phyloP scores from a whole-genome alignment of 2,329 filamentous ascomycete species.

The Didymella exigua region DNA sequence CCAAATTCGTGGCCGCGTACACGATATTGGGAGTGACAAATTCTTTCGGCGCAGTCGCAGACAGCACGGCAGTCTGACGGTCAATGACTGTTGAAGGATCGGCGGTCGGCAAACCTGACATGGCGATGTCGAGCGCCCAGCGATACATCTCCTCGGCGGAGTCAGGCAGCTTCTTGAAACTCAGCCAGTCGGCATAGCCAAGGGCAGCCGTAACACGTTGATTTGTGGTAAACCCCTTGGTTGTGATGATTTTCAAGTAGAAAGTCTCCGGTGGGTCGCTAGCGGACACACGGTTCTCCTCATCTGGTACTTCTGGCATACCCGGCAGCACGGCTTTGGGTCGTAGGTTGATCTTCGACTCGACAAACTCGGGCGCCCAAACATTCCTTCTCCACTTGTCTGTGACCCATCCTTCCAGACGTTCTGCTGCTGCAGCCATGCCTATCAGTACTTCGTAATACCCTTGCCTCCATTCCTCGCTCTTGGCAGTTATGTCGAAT shows the following conservation, averaged over 20 bases:
- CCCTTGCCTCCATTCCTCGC: slow-evolving; percentile 81
- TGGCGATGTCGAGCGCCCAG: slow-evolving; percentile 77
- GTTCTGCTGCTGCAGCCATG: slow-evolving; percentile 75
- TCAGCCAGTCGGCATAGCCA: slow-evolving; percentile 83
- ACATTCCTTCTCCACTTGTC: slow-evolving; percentile 67
- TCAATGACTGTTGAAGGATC: slow-evolving; percentile 60
- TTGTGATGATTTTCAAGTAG: slow-evolving; percentile 83
- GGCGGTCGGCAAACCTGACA: slow-evolving; percentile 57
- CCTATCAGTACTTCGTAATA: slow-evolving; percentile 85
- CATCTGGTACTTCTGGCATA: slow-evolving; percentile 67
- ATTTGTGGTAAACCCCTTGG: slow-evolving; percentile 75
- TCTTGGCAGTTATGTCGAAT: slow-evolving; percentile 74
- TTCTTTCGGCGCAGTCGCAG: slow-evolving; percentile 56
- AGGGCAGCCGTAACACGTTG: slow-evolving; percentile 83
- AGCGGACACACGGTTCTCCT: slow-evolving; percentile 75
- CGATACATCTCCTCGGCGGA: slow-evolving; percentile 74
- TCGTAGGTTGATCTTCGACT: slow-evolving; percentile 82
- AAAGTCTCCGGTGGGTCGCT: slow-evolving; percentile 72
- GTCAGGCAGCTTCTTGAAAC: slow-evolving; percentile 71
- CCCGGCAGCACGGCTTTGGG: slow-evolving; percentile 74
- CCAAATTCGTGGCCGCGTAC: slow-evolving; percentile 75
- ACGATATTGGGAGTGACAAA: slow-evolving; percentile 75
- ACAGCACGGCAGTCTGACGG: slow-evolving; percentile 64
- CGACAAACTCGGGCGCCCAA: slow-evolving; percentile 74
- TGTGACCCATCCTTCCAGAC: slow-evolving; percentile 77